Percentiles rank a stretch among this genome's conserved stretches.
phyloP scores from a whole-genome alignment of 352 stramenopile genomes.

The Phytophthora europaea region DNA sequence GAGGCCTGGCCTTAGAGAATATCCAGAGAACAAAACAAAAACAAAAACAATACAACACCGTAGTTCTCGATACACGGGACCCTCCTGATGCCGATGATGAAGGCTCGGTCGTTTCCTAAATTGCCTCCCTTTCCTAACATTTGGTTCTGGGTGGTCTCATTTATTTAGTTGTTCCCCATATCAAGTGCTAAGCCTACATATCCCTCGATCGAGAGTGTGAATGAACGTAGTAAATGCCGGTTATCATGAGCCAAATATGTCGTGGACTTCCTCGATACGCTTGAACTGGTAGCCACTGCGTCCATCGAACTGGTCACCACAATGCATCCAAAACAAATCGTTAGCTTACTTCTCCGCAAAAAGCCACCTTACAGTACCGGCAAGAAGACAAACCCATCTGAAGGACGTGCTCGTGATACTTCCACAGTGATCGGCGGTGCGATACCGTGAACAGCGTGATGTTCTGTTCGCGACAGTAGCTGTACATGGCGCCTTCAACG shows the following conservation, averaged over 20 bases:
- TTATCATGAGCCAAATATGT: slow-evolving; percentile 48
- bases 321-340: not conserved
- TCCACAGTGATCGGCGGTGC: slow-evolving; percentile 88
- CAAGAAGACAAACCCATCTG: slow-evolving; percentile 38
- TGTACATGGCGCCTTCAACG: slow-evolving; percentile 88
- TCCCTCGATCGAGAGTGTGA: too few relatives aligned
- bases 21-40: too few relatives aligned
- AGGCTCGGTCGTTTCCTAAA: too few relatives aligned
- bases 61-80: too few relatives aligned
- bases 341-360: not conserved
- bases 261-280: slow-evolving; percentile 64
- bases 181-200: too few relatives aligned
- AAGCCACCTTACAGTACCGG: not conserved
- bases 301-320: slow-evolving; percentile 64
- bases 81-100: too few relatives aligned
- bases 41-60: too few relatives aligned
- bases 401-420: slow-evolving; percentile 88
- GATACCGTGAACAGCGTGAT: slow-evolving; percentile 93
- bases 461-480: slow-evolving; percentile 74
- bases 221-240: too few relatives aligned
- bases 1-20: too few relatives aligned
- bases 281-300: slow-evolving; percentile 82
- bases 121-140: too few relatives aligned
- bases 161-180: too few relatives aligned
- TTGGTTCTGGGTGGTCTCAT: too few relatives aligned